A percentile compares a stretch with the other conserved stretches of the same genome.
These are phyloP conservation scores for Debaryomyces sp. DNA, from an alignment of 1,139 yeast species.

Conservation along the genomic window DNA sequence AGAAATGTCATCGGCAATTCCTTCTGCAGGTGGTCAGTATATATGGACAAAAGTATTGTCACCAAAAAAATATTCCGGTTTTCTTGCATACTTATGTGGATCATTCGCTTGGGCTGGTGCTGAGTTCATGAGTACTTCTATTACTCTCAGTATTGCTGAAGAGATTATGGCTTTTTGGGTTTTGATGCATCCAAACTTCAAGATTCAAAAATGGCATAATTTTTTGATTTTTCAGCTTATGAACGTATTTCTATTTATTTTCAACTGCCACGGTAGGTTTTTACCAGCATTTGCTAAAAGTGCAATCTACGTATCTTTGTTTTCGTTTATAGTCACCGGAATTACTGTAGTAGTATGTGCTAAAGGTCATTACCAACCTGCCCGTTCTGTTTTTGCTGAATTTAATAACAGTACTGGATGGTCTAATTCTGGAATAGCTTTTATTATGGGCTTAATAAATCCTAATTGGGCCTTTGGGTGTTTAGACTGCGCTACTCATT, in stretches of 20 bases:
- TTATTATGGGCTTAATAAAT: conserved; percentile 45
- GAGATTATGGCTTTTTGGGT: conserved; percentile 54
- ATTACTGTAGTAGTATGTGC: conserved; percentile 41
- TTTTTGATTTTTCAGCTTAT: conserved; percentile 51
- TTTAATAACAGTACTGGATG: conserved; percentile 45
- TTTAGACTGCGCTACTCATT: conserved; percentile 46
- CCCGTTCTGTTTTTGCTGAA: conserved; percentile 41
- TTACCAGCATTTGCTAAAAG: conserved; percentile 38
- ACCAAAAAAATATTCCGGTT: conserved; percentile 49
- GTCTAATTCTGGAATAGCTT: conserved; percentile 44
- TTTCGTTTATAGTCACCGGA: conserved; percentile 38
- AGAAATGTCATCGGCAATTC: conserved; percentile 56
- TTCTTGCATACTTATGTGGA: conserved; percentile 56
- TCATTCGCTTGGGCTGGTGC: conserved; percentile 62
- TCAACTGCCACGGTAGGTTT: conserved; percentile 41
- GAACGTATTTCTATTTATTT: conserved; percentile 34
- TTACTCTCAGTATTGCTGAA: conserved; percentile 52
- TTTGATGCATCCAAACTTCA: conserved; percentile 47
- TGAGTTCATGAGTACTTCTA: conserved; percentile 58
- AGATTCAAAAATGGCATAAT: conserved; percentile 51
- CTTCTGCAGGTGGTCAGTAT: conserved; percentile 63
- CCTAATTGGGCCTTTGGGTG: conserved; percentile 50
- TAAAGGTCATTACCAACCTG: conserved; percentile 36
- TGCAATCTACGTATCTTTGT: conserved; percentile 38
- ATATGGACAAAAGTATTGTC: conserved; percentile 61